Percentiles rank a stretch among this genome's conserved stretches.
These are phyloP conservation scores for Pseudozyma hubeiensis DNA, from an alignment of 1,284 basidiomycete species.

Conservation along the genomic window DNA sequence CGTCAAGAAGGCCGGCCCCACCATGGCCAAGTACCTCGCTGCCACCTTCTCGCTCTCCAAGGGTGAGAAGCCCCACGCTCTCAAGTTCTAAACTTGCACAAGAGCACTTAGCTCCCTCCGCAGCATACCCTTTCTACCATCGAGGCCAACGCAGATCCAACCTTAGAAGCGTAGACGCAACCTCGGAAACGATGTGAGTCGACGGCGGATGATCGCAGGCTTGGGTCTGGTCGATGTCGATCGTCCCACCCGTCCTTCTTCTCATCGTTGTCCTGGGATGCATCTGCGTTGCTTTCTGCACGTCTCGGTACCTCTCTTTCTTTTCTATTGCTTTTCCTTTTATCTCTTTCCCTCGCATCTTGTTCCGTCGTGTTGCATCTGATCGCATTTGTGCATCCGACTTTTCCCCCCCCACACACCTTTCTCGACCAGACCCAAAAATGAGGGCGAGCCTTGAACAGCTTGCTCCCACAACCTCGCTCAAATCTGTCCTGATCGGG, in stretches of 20 bases:
- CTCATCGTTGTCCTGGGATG: neutral
- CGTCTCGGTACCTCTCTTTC: neutral
- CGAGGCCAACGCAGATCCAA: neutral
- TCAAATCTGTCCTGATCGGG: conserved; percentile 1
- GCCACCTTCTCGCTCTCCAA: conserved; percentile 94
- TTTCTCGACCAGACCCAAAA: conserved; percentile 47
- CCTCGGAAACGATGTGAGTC: neutral
- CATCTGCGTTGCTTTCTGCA: neutral
- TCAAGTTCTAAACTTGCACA: conserved; percentile 77
- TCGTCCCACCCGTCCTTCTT: conserved; percentile 10
- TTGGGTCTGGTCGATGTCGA: conserved; percentile 31
- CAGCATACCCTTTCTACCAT: conserved; percentile 18
- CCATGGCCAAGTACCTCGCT: conserved; percentile 92
- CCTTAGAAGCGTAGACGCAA: neutral
- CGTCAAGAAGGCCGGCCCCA: conserved; percentile 87
- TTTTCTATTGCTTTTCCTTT: conserved; percentile 1
- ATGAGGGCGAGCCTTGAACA: conserved; percentile 7
- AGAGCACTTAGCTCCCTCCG: neutral
- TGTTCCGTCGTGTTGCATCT: conserved; percentile 10
- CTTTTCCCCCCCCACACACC: conserved; percentile 2
- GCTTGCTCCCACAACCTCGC: neutral
- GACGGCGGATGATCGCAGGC: conserved; percentile 16
- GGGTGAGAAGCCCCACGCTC: conserved; percentile 87
- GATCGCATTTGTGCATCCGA: conserved; percentile 13
- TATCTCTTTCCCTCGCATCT: neutral